A percentile compares a stretch with the other conserved stretches of the same genome.
Evolutionary conservation across 192 early-diverging fungal genomes (phyloP).

Genomic region (Tieghemiomyces parasiticus): DNA sequence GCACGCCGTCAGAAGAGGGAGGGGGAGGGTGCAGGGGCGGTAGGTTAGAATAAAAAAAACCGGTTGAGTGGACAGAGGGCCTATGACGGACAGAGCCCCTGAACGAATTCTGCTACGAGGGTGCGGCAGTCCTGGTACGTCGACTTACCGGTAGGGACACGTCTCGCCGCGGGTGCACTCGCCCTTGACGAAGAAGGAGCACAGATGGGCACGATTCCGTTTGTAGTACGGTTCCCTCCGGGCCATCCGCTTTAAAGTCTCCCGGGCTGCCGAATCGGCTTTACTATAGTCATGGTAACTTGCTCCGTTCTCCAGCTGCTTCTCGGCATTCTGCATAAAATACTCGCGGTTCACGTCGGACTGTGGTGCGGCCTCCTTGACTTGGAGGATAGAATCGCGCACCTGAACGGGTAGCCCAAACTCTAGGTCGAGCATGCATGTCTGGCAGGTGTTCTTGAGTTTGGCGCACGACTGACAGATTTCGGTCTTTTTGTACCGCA

Average conservation of each 20-base stretch:
- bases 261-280: constrained; percentile 29
- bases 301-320: constrained; percentile 16
- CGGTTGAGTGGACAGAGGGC: too few relatives aligned
- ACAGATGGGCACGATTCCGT: constrained; percentile 79
- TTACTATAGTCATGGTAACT: constrained; percentile 17
- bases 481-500: constrained; percentile 97
- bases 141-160: constrained; percentile 93
- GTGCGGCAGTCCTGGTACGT: too few relatives aligned
- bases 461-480: constrained; percentile 96
- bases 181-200: constrained; percentile 92
- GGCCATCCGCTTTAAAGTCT: constrained; percentile 62
- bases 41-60: too few relatives aligned
- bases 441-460: constrained; percentile 97
- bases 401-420: constrained; percentile 88
- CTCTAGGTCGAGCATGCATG: constrained; percentile 92
- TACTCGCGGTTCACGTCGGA: constrained; percentile 81
- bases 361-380: constrained; percentile 60
- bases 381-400: constrained; percentile 68
- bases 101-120: too few relatives aligned
- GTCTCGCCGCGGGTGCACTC: constrained; percentile 88
- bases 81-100: too few relatives aligned
- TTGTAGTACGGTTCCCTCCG: constrained; percentile 84
- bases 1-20: too few relatives aligned
- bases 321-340: constrained; percentile 68
- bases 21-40: too few relatives aligned